Evolutionary conservation across 768 basidiomycete species (phyloP), one percentile per base, ranked within the genome.

Genomic region (Tricholoma hemisulphureum): DNA sequence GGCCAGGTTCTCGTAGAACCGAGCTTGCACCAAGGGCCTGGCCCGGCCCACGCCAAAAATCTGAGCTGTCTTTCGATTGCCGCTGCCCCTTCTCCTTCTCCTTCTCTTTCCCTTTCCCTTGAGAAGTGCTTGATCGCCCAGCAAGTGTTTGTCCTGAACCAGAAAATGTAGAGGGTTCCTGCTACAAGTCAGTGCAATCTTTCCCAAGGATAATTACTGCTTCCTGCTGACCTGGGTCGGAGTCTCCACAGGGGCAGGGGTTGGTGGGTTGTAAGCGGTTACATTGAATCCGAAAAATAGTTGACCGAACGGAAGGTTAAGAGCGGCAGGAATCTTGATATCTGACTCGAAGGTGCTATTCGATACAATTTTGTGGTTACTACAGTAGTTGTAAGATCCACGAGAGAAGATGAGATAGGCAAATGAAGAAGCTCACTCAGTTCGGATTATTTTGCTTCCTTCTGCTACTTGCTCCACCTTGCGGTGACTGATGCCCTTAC

Each of bases 221-320:
- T n/a, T n/a, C n/a, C n/a, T 57, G 28, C 69, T 57, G 52, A 64
- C 64, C 18, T 69, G 62, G 51, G 71, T 59, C 39, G 55, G 21
- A 24, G 45, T 32, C 24, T 69, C 71, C 5, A 64, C 74, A 56
- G 14, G 29, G 28, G 75, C 57, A 31, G 69, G 63, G 43, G 75
- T 68, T 4, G 86, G 81, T 6, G 85, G 84, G 3, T 73, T 77
- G 67, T 91, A 92, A 1, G 89, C 78, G 2, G 83, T 76, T 56
- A 91, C 83, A 58, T 91, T 89, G 76, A 89, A 99, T 9, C 97
- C 97, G 67, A 99, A 98, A 79, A 99, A 99, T 18, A 99, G 79
- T 63, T 97, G 89, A 11, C 97, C 97, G 61, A 90, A 88, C 0
- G 97, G 95, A 9, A 99, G 78, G 62, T 89, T 89, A 39, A 99